Conservation (phyloP, 352 stramenopile genomes). For the Pilasporangium apinafurcum region DNA sequence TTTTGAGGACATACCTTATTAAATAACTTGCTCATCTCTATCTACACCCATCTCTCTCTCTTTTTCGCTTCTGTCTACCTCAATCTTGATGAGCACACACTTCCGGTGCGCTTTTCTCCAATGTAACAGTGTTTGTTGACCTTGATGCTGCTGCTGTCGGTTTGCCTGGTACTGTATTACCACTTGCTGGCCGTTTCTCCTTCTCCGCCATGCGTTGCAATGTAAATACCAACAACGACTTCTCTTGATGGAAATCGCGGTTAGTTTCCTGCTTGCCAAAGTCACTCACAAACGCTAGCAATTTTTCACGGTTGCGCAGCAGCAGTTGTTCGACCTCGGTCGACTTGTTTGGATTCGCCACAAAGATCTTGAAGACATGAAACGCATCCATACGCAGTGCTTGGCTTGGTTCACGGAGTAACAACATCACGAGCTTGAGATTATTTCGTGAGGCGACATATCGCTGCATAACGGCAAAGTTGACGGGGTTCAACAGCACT, state of each 20-base stretch:
- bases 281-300: slow-evolving; percentile 66
- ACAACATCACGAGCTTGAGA: slow-evolving; percentile 67
- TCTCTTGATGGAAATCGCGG: slow-evolving; percentile 72
- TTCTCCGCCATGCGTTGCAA: slow-evolving; percentile 56
- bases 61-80: too few species aligned
- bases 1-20: too few species aligned
- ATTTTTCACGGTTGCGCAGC: slow-evolving; percentile 68
- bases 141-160: background rate
- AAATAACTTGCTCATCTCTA: too few species aligned
- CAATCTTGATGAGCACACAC: background rate
- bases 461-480: slow-evolving; percentile 73
- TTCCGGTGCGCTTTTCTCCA: background rate
- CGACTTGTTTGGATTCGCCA: slow-evolving; percentile 82
- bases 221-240: slow-evolving; percentile 64
- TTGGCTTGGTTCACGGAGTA: slow-evolving; percentile 70
- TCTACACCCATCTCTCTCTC: too few species aligned
- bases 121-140: background rate
- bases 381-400: slow-evolving; percentile 79
- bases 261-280: slow-evolving; percentile 71
- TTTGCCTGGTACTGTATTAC: background rate
- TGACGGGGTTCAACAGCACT: slow-evolving; percentile 64
- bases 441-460: slow-evolving; percentile 70
- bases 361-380: slow-evolving; percentile 87
- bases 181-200: slow-evolving; percentile 3
- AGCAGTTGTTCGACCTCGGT: slow-evolving; percentile 64